Evolutionary conservation across 1,139 yeast species (phyloP), one percentile per base, ranked within the genome.

Genomic region (Debaryomyces coudertii): DNA sequence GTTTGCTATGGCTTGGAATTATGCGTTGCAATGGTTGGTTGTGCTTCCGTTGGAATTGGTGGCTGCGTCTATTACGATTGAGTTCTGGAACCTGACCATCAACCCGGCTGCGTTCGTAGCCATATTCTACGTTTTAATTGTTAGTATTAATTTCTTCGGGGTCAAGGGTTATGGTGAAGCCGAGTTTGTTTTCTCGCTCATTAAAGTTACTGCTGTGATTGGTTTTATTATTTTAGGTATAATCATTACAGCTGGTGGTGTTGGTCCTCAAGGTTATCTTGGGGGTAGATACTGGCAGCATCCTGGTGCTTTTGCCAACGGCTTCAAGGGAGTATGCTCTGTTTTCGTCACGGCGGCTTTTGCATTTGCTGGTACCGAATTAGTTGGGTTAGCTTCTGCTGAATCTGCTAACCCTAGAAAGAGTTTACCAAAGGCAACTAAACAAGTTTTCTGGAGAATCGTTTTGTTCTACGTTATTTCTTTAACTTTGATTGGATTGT

Each of bases 1-100:
- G 44, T 89, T 89, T 63, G 83, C 89, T 43, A 80, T 83, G 77
- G 90, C 87, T 46, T 80, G 86, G 82, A 85, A 84, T 66, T 86
- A 85, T 61, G 84, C 83, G 45, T 67, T 85, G 58, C 85, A 81
- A 66, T 85, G 90, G 92, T 71, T 84, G 28, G 79, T 85, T 46
- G 82, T 84, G 43, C 66, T 86, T 55, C 92, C 93, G 2, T 68
- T 84, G 50, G 93, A 86, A 64, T 72, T 86, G 57, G 89, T 85
- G 52, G 92, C 92, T 9, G 87, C 88, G 27, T 78, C 90, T 9
- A 70, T 86, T 51, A 82, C 88, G n/a, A 80, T 85, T 49, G 70
- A 78, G 51, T 86, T 74, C 62, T 86, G 93, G 93, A 73, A 83
- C 45, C 61, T 71, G 7, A 55, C 58, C 36, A 71, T 80, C 50